These are phyloP conservation scores for Fusarium longipes DNA, from an alignment of 2,329 filamentous ascomycete species.

Conservation along the genomic window DNA sequence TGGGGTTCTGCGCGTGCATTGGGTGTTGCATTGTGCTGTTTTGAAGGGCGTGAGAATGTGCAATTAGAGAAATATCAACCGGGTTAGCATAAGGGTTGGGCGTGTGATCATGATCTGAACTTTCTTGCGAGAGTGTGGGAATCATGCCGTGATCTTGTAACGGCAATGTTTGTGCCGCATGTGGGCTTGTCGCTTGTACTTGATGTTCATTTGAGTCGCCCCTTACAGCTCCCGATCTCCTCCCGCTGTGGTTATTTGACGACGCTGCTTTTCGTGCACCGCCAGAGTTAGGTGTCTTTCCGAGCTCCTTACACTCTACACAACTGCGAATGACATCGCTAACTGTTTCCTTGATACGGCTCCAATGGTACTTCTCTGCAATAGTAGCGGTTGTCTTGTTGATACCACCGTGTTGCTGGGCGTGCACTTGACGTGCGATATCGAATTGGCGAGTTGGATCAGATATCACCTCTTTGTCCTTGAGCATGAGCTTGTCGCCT, in stretches of 20 bases:
- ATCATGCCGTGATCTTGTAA: conserved; percentile 49
- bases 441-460: conserved; percentile 91
- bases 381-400: conserved; percentile 98
- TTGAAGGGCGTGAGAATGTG: conserved; percentile 54
- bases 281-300: conserved; percentile 62
- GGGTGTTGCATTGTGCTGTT: conserved; percentile 44
- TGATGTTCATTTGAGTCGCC: conserved; percentile 24
- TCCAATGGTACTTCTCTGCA: conserved; percentile 96
- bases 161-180: conserved; percentile 43
- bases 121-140: conserved; percentile 43
- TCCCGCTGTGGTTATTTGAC: conserved; percentile 6
- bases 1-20: conserved; percentile 45
- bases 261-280: conserved; percentile 40
- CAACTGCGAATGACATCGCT: conserved; percentile 95
- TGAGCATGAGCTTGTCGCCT: conserved; percentile 89
- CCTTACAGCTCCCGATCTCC: conserved; percentile 13
- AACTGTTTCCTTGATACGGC: conserved; percentile 96
- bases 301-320: conserved; percentile 84
- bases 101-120: conserved; percentile 41
- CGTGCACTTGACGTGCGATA: conserved; percentile 82
- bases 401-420: conserved; percentile 85
- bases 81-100: conserved; percentile 60
- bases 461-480: conserved; percentile 96
- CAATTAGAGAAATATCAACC: conserved; percentile 59
- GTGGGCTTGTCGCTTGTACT: conserved; percentile 28